phyloP scores from a whole-genome alignment of 768 basidiomycete genomes.

The Tylopilus balloui region DNA sequence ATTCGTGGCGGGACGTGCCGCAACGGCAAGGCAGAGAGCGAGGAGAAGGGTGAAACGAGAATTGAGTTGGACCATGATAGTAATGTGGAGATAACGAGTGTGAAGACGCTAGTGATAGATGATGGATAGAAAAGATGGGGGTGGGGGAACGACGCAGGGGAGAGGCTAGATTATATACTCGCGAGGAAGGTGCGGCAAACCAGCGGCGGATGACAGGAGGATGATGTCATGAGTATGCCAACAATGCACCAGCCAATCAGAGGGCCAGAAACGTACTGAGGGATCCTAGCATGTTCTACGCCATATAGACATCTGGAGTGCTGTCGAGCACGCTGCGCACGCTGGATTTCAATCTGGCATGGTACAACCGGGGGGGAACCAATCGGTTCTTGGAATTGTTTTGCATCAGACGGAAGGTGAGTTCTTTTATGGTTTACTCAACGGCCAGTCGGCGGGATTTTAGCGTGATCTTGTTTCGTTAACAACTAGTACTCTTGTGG shows the following conservation, averaged over 20 bases:
- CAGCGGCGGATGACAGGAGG: slow-evolving; percentile 13
- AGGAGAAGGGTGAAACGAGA: slow-evolving; percentile 29
- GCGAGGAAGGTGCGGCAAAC: slow-evolving; percentile 1
- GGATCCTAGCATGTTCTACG: neutral
- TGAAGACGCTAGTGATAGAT: slow-evolving; percentile 17
- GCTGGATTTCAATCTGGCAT: neutral
- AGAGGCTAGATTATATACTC: slow-evolving; percentile 21
- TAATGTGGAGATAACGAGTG: slow-evolving; percentile 27
- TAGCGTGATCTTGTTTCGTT: too few species aligned
- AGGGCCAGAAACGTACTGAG: neutral
- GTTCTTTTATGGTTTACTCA: too few species aligned
- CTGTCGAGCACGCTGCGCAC: neutral
- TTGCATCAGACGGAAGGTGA: too few species aligned
- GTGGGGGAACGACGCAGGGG: neutral
- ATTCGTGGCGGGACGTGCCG: slow-evolving; percentile 11
- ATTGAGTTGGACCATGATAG: slow-evolving; percentile 27
- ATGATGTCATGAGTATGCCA: slow-evolving; percentile 15
- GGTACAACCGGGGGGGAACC: too few species aligned
- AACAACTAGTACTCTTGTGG: too few species aligned
- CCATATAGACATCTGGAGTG: slow-evolving; percentile 4
- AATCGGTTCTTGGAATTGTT: too few species aligned
- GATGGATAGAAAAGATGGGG: slow-evolving; percentile 6
- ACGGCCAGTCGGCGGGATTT: too few species aligned
- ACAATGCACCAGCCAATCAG: slow-evolving; percentile 2
- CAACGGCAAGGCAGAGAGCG: slow-evolving; percentile 24